Conservation (phyloP, 73 alveolate species). For the Durusdinium trenchii region DNA sequence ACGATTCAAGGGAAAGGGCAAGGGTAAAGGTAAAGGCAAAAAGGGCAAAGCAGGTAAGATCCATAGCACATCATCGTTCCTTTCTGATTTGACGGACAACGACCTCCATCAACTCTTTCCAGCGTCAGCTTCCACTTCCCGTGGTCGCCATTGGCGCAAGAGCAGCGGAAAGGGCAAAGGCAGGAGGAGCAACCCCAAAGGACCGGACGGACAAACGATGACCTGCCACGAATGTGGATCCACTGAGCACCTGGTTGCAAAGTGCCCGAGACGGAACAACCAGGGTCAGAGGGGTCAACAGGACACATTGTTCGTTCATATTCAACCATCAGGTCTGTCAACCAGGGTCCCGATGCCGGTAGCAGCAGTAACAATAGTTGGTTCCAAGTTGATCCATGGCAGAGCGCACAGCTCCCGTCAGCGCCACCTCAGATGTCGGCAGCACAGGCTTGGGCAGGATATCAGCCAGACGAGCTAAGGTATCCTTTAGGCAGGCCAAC, state of each 20-base stretch:
- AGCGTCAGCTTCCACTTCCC: background rate
- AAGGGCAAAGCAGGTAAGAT: background rate
- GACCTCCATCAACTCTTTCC: background rate
- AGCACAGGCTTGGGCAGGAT: background rate
- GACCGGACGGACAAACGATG: background rate
- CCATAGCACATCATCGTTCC: background rate
- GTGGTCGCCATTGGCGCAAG: background rate
- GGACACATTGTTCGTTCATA: background rate
- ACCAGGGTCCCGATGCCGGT: too few species aligned
- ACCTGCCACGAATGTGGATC: background rate
- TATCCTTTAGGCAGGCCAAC: too few species aligned
- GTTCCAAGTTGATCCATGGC: background rate
- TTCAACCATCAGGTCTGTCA: too few species aligned
- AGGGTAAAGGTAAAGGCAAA: background rate
- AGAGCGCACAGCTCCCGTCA: too few species aligned
- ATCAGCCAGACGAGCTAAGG: too few species aligned
- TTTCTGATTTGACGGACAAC: background rate
- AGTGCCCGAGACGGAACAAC: conserved; percentile 13
- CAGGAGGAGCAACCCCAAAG: background rate
- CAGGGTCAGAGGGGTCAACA: background rate
- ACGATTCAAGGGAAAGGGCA: too few species aligned
- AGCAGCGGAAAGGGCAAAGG: conserved; percentile 1
- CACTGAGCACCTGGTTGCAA: background rate
- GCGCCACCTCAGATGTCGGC: background rate
- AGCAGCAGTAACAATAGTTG: too few species aligned